Evolutionary conservation across 2,329 filamentous ascomycete genomes (phyloP), one percentile per base, ranked within the genome.

Genomic region (Sphaceloma murrayae): DNA sequence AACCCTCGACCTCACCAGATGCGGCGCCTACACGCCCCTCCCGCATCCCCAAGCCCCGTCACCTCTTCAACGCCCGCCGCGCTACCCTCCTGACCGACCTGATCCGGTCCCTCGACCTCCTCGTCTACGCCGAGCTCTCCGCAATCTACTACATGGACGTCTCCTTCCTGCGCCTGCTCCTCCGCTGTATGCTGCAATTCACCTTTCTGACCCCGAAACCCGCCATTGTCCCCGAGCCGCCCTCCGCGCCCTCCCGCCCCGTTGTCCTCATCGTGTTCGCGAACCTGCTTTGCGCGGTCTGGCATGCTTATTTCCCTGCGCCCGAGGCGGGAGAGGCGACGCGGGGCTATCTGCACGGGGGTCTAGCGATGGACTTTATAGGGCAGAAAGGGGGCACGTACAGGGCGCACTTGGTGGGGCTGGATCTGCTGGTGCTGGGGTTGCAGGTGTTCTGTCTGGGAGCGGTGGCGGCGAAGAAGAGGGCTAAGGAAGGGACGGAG

Each of bases 61-160:
- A 57, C 46, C 53, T 54, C 47, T 62, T 63, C 54, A 60, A 61
- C 21, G 56, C 60, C 18, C 64, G 64, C 45, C 66, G 69, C 52
- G 60, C 62, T 17, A 62, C 64, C 17, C 60, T 72, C 51, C 67
- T 80, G 30, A 71, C 77, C 52, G 67, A 74, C 44, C 56, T 79
- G 39, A 64, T 78, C 48, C 67, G 70, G 46, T 69, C 72, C 53
- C 59, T 80, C 32, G 77, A 80, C 53, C 67, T 75, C 52, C 55
- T 77, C 36, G 68, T 78, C 46, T 80, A 77, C 61, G 71, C 75
- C 57, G 66, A 80, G 62, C 62, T 80, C 48, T 74, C 75, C 27
- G 67, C 69, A 5, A 59, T 78, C 47, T 80, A 80, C 59, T 75
- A 80, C 57, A 68, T 78, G 61, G 77, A 80, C 75, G 78, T 66